Conservation (phyloP, 2,329 filamentous ascomycete species). For the Diaporthe citri region DNA sequence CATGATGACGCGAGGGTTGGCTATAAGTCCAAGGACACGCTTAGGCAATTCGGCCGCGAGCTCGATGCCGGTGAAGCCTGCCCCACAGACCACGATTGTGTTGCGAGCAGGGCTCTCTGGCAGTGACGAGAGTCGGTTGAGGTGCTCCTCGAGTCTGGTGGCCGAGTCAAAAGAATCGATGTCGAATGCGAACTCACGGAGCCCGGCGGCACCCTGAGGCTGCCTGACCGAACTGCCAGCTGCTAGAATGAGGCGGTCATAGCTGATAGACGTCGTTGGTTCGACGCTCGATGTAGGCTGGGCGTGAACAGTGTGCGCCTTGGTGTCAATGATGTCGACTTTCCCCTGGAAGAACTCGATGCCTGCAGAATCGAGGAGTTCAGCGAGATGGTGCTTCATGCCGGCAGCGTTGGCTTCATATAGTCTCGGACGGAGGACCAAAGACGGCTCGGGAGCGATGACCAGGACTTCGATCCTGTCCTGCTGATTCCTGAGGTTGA, state of each 20-base stretch:
- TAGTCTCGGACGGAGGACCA: constrained; percentile 13
- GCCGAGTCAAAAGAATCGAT: neutral
- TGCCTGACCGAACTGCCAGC: constrained; percentile 9
- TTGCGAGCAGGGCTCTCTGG: neutral
- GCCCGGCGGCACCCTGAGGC: neutral
- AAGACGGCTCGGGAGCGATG: neutral
- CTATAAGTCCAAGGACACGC: neutral
- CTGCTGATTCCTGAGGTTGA: neutral
- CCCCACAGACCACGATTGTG: constrained; percentile 4
- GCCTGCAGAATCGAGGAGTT: neutral
- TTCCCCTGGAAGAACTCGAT: neutral
- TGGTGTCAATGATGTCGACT: neutral
- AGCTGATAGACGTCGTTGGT: neutral
- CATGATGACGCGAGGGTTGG: constrained; percentile 1
- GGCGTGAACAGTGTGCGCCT: neutral
- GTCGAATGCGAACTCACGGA: constrained; percentile 5
- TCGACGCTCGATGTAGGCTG: neutral
- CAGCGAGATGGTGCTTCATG: neutral
- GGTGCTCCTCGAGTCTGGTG: neutral
- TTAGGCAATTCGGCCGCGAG: constrained; percentile 13
- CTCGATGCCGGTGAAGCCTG: constrained; percentile 13
- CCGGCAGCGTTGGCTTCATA: constrained; percentile 10
- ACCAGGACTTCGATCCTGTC: neutral
- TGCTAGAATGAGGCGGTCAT: constrained; percentile 16
- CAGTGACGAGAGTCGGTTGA: neutral